These are phyloP conservation scores for Cylindrotheca closterium DNA, from an alignment of 108 stramenopile species.

Conservation along the genomic window DNA sequence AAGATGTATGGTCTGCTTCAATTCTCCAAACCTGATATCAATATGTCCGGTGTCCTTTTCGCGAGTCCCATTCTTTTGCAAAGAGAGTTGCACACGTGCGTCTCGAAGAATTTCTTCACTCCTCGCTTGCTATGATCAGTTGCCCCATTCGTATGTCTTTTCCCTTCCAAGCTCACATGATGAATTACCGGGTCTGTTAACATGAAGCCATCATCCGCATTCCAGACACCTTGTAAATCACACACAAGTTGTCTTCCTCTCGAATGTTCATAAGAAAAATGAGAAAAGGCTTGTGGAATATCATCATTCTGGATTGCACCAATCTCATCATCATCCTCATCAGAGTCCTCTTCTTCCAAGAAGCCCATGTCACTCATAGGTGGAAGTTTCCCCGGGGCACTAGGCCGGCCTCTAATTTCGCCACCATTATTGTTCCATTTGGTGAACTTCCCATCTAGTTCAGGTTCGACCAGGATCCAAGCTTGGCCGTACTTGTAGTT, in stretches of 20 bases:
- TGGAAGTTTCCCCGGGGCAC: too few relatives aligned
- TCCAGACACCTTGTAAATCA: slow-evolving; percentile 58
- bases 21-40: too few relatives aligned
- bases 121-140: slow-evolving; percentile 50
- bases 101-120: slow-evolving; percentile 44
- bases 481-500: background rate
- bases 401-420: background rate
- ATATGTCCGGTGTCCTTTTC: too few relatives aligned
- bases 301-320: too few relatives aligned
- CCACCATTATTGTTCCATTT: background rate
- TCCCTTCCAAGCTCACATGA: slow-evolving; percentile 17
- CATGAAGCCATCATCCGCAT: slow-evolving; percentile 42
- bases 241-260: slow-evolving; percentile 39
- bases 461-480: background rate
- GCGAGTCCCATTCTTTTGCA: slow-evolving; percentile 47
- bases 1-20: too few relatives aligned
- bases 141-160: slow-evolving; percentile 33
- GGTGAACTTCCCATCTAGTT: too few relatives aligned
- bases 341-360: background rate
- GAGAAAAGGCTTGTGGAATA: slow-evolving; percentile 35
- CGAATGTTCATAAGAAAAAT: slow-evolving; percentile 51
- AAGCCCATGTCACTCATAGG: too few relatives aligned
- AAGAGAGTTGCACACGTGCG: slow-evolving; percentile 48
- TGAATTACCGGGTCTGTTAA: slow-evolving; percentile 67
- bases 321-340: slow-evolving; percentile 1